Evolutionary conservation across 495 filamentous ascomycete genomes (phyloP), one percentile per base, ranked within the genome.

Genomic region (Xylaria intraflava): DNA sequence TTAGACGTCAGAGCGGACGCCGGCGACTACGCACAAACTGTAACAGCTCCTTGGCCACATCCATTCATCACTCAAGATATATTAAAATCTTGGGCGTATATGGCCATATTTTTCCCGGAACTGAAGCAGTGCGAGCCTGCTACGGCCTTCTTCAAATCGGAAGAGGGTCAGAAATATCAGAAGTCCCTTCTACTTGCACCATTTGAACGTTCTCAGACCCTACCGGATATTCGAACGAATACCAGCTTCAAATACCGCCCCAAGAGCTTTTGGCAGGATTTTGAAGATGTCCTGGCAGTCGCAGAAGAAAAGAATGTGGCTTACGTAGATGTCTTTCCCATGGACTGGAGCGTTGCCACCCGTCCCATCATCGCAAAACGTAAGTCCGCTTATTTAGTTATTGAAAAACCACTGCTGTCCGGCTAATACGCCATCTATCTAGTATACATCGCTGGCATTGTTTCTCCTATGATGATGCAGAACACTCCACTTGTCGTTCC

Each of bases 371-470:
- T 78, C 26, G 67, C 72, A 1, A 69, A 71, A 55, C 39, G 65
- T 65, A 52, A 62, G 63, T 50, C 24, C 12, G 3, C 17, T 27
- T 3, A 26, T 6, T 30, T 14, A n/a, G n/a, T n/a, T 29, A 35
- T 19, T 20, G 12, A 22, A 35, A 8, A 33, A 11, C 20, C 8
- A 16, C 23, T 4, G 16, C 36, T 6, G 4, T 0, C 2, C 24
- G 9, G 26, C 55, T 58, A 22, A 57, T 20, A 42, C 24, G 6
- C 30, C 27, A 36, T 46, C 41, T 33, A n/a, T n/a, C 4, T 48
- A 69, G 71, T 78, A n/a, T 78, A 75, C 57, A 63, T 69, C 47
- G 69, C 66, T 1, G 75, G 74, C 46, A 58, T 76, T 43, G 61
- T 76, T 43, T 53, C 40, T 1, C 64, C 66, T 1, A 61, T 49